Evolutionary conservation across 1,284 basidiomycete species (phyloP).

Genomic region (Pulchroboletus neoregius): DNA sequence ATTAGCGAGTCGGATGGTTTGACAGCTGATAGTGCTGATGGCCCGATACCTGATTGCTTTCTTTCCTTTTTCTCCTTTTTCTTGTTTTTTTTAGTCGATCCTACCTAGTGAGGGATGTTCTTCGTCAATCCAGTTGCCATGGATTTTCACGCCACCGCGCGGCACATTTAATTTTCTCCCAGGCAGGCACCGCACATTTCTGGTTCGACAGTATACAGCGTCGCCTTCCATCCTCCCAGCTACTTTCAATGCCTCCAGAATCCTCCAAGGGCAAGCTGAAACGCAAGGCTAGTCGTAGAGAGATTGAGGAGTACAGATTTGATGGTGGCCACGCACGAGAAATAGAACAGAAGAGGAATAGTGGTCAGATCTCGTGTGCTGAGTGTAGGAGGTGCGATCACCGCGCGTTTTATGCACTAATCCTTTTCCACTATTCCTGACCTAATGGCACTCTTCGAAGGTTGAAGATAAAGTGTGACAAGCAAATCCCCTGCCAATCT

Average conservation of each 20-base stretch:
- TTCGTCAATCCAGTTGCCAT: conserved; percentile 13
- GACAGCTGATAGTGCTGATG: background rate
- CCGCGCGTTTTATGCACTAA: conserved; percentile 30
- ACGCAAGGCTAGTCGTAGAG: conserved; percentile 43
- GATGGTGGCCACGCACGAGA: conserved; percentile 50
- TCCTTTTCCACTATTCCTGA: conserved; percentile 20
- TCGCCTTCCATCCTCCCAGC: conserved; percentile 7
- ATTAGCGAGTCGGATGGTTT: background rate
- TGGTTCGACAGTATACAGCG: conserved; percentile 3
- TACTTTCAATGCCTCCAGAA: conserved; percentile 45
- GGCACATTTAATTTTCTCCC: conserved; percentile 26
- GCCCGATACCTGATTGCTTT: background rate
- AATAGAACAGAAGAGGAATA: conserved; percentile 50
- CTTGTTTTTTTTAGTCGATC: conserved; percentile 6
- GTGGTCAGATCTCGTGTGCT: conserved; percentile 56
- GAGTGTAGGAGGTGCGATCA: conserved; percentile 60
- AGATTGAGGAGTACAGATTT: conserved; percentile 46
- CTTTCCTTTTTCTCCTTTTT: conserved; percentile 7
- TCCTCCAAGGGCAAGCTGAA: conserved; percentile 46
- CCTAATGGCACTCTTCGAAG: conserved; percentile 34
- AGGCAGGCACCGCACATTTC: conserved; percentile 16
- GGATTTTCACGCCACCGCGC: conserved; percentile 30
- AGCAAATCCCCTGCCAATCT: conserved; percentile 68
- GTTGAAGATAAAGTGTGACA: conserved; percentile 74
- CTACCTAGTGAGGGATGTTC: conserved; percentile 7